Evolutionary conservation across 441 rosid genomes (phyloP), one percentile per base, ranked within the genome.

Genomic region (Adansonia grandidieri): DNA sequence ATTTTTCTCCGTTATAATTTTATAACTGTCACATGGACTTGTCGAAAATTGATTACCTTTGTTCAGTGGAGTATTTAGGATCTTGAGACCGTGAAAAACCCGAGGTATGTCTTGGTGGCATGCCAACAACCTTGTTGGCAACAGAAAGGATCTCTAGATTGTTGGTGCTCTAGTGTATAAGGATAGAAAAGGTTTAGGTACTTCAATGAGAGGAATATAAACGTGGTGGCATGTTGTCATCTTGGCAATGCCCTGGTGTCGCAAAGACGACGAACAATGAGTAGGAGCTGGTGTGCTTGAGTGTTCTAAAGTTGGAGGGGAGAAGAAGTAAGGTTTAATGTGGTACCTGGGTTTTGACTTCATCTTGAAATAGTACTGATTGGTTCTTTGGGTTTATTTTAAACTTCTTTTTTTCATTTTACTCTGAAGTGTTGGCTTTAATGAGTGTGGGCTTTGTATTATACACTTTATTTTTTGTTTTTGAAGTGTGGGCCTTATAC

Each of bases 91-190:
- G 24, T 53, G 75, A 28, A 51, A 47, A 71, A 15, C 20, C 22
- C 24, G 9, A 28, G 9, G 58, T 24, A 15, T 71, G 62, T 71
- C 24, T 70, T 51, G 45, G 15, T 54, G 58, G 58, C 17, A 13
- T 70, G 19, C 20, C 58, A 22, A 70, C 73, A 24, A 70, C 58
- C 5, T 70, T 70, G 73, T 70, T 50, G 58, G 37, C 42, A 24
- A 48, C 37, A 22, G 2, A 50, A 17, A 22, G 17, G 73, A 22
- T 48, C 42, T 70, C 73, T 70, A 24, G 42, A 48, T 70, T 50
- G 42, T 70, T 70, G 42, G 42, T 70, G 58, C 58, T 19, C 24
- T 70, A 48, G 20, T 2, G 58, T 11, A 48, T 48, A 48, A 48
- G 17, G 57, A 70, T 48, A 50, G 19, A 22, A 70, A 70, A 69